phyloP scores from a whole-genome alignment of 495 filamentous ascomycete genomes.

The Halenospora varia region DNA sequence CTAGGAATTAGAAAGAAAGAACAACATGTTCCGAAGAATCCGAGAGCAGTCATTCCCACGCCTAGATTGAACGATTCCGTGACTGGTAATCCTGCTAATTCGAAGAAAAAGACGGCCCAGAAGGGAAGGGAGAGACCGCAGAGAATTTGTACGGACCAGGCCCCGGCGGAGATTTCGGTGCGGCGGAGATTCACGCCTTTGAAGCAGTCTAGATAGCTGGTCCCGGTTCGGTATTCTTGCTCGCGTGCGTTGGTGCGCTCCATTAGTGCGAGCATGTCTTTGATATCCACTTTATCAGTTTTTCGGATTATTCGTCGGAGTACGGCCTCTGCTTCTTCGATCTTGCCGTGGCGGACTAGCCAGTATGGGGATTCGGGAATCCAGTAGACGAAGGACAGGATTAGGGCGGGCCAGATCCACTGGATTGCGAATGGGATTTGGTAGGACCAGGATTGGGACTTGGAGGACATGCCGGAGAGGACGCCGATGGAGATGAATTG shows the following conservation, averaged over 20 bases:
- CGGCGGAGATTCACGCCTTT: slow-evolving; percentile 60
- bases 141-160: slow-evolving; percentile 68
- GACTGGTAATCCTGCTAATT: no score
- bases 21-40: not conserved
- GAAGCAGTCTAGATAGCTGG: slow-evolving; percentile 63
- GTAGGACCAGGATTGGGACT: slow-evolving; percentile 44
- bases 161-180: slow-evolving; percentile 63
- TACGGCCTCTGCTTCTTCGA: slow-evolving; percentile 43
- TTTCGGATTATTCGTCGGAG: slow-evolving; percentile 41
- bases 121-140: slow-evolving; percentile 39
- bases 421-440: slow-evolving; percentile 53
- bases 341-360: slow-evolving; percentile 51
- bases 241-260: slow-evolving; percentile 59
- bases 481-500: slow-evolving; percentile 57
- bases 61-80: not conserved
- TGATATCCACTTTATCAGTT: slow-evolving; percentile 34
- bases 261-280: slow-evolving; percentile 47
- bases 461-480: slow-evolving; percentile 33
- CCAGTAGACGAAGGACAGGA: slow-evolving; percentile 36
- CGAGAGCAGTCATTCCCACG: not conserved
- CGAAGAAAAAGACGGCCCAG: slow-evolving; percentile 12
- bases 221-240: slow-evolving; percentile 49
- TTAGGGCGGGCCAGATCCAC: slow-evolving; percentile 50
- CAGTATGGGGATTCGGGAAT: slow-evolving; percentile 47
- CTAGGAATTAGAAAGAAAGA: not conserved